A percentile compares a stretch with the other conserved stretches of the same genome.
Conservation (phyloP, 1,139 yeast genomes). For the Candida sojae region DNA sequence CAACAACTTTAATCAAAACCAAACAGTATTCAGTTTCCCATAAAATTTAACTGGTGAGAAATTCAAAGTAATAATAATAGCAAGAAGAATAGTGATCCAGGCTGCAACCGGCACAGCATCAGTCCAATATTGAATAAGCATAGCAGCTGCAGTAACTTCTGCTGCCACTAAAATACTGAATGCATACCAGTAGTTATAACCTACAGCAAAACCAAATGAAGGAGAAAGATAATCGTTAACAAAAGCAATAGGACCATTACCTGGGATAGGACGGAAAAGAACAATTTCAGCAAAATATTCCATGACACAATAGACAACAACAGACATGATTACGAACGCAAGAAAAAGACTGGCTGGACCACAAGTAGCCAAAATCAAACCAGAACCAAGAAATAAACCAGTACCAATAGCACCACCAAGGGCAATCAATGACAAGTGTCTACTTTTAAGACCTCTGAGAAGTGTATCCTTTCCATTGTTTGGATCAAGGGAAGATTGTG, state of each 20-base stretch:
- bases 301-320: constrained; percentile 57
- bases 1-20: constrained; percentile 53
- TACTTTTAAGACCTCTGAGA: constrained; percentile 38
- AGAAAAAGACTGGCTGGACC: constrained; percentile 60
- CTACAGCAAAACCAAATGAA: constrained; percentile 49
- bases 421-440: constrained; percentile 41
- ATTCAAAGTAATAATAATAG: constrained; percentile 38
- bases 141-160: constrained; percentile 56
- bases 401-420: constrained; percentile 46
- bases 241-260: constrained; percentile 43
- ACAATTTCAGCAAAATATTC: constrained; percentile 65
- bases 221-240: constrained; percentile 37
- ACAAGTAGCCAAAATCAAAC: constrained; percentile 42
- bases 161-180: constrained; percentile 51
- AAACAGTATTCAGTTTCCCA: constrained; percentile 72
- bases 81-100: constrained; percentile 54
- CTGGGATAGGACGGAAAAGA: constrained; percentile 54
- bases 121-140: constrained; percentile 61
- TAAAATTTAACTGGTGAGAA: constrained; percentile 50
- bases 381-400: constrained; percentile 49
- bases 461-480: constrained; percentile 16
- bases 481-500: not conserved
- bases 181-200: constrained; percentile 52
- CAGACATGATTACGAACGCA: constrained; percentile 50
- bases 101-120: constrained; percentile 48